Conservation (phyloP, 495 filamentous ascomycete species). For the Penicillium turbatum region DNA sequence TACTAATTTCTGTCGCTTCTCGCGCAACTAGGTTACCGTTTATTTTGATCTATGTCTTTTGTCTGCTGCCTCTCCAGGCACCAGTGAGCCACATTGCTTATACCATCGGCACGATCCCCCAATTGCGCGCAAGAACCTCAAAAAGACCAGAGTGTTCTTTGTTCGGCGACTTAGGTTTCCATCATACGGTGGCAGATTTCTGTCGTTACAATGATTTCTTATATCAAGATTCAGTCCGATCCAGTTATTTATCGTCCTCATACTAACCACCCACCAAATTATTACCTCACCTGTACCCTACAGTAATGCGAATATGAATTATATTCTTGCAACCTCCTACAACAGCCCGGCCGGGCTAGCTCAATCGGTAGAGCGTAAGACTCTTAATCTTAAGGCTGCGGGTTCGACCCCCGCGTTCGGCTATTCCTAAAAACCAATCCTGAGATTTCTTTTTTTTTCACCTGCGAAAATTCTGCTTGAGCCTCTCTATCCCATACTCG, state of each 20-base stretch:
- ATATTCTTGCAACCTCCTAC: background rate
- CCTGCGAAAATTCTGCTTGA: slow-evolving; percentile 12
- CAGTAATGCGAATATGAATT: background rate
- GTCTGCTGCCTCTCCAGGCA: background rate
- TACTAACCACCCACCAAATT: background rate
- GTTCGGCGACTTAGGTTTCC: background rate
- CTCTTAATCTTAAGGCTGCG: slow-evolving; percentile 74
- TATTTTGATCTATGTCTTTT: background rate
- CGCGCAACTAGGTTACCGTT: background rate
- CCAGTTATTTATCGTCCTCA: background rate
- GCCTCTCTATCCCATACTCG: background rate
- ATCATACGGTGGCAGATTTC: background rate
- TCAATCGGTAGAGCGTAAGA: slow-evolving; percentile 84
- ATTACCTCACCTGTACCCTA: background rate
- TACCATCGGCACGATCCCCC: background rate
- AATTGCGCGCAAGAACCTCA: background rate
- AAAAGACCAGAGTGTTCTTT: background rate
- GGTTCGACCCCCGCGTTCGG: slow-evolving; percentile 55
- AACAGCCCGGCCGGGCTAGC: slow-evolving; percentile 54
- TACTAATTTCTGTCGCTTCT: background rate
- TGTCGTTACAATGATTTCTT: background rate
- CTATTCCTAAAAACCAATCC: slow-evolving; percentile 27
- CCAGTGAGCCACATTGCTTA: background rate
- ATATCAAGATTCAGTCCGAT: background rate
- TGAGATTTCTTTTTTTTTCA: slow-evolving; percentile 23